Base-by-base conservation (phyloP, 2,329 filamentous ascomycete species). In the Xylariaceae sp. region DNA sequence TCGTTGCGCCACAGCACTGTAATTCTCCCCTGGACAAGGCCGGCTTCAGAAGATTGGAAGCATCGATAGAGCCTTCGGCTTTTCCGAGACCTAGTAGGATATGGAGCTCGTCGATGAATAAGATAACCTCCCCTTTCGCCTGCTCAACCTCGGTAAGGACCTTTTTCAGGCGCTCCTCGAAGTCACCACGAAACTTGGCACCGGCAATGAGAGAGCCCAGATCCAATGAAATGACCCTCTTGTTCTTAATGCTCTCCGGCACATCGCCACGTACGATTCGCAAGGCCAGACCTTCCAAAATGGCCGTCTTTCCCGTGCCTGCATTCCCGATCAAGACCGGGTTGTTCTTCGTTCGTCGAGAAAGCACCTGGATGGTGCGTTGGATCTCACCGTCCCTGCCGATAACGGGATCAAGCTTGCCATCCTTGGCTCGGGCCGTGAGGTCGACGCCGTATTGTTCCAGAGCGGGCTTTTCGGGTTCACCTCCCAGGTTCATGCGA, bases 31-130 rank as follows among this genome's bases (percentile, higher is more conserved):
- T 73, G 0, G 88, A 88, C n/a, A 96, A 64, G 1, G 90, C 88
- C 17, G 92, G 92, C 60, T 96, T 98, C 29, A 96, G 67, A 5
- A 96, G 67, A 55, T 96, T 96, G 44, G 86, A 94, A 1, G 92
- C 92, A 63, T 98, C 92, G 42, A 96, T 94, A 26, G 87, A 94
- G 4, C 92, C 92, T 61, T 96, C 90, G 0, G 88, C 86, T 59
- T 96, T 96, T 14, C 92, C 92, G 5, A 96, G 70, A 1, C 92
- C 92, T 2, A 96, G 75, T 0, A 98, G 67, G 2, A 82, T 94
- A 56, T 98, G 92, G 25, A 96, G 65, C 55, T 96, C 92, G 52
- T 96, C 92, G 33, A 96, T 84, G 60, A 98, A 96, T 3, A 98
- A 68, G 27, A 98, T 94, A 4, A 96, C 82, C 36, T 85, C 77